Conservation (phyloP, 306 rosid genomes). For the Arachis hypogaea region DNA sequence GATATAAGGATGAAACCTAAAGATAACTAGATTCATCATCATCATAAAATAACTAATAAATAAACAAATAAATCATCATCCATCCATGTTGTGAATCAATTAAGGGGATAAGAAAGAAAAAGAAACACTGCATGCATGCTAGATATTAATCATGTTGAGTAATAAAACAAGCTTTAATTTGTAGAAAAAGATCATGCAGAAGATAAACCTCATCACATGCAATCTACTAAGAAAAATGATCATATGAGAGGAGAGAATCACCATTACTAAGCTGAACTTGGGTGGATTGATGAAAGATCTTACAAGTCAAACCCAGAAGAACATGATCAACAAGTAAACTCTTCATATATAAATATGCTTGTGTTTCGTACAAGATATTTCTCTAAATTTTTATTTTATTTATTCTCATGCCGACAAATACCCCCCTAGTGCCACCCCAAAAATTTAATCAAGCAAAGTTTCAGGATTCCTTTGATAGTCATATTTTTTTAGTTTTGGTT, state of each 20-base stretch:
- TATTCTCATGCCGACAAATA: constrained; percentile 29
- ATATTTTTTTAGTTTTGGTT: neutral
- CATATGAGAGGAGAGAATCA: neutral
- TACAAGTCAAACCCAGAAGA: constrained; percentile 28
- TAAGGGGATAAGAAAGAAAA: neutral
- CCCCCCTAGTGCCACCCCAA: neutral
- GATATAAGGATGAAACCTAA: neutral
- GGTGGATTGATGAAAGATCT: constrained; percentile 20
- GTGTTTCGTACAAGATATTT: constrained; percentile 22
- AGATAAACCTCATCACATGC: constrained; percentile 12
- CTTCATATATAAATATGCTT: neutral
- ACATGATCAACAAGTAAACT: constrained; percentile 12
- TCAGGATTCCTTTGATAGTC: constrained; percentile 21
- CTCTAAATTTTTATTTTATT: constrained; percentile 12
- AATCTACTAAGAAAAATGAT: neutral
- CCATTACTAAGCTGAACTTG: constrained; percentile 42
- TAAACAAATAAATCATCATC: no score
- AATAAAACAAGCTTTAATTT: neutral
- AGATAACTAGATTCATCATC: neutral
- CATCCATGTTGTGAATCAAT: neutral
- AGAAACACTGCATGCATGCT: neutral
- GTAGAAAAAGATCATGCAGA: constrained; percentile 5
- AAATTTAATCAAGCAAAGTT: neutral
- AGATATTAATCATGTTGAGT: neutral
- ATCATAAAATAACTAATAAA: no score